Base-by-base conservation (phyloP, 192 early-diverging fungal genomes). In the Lobosporangium transversale region DNA sequence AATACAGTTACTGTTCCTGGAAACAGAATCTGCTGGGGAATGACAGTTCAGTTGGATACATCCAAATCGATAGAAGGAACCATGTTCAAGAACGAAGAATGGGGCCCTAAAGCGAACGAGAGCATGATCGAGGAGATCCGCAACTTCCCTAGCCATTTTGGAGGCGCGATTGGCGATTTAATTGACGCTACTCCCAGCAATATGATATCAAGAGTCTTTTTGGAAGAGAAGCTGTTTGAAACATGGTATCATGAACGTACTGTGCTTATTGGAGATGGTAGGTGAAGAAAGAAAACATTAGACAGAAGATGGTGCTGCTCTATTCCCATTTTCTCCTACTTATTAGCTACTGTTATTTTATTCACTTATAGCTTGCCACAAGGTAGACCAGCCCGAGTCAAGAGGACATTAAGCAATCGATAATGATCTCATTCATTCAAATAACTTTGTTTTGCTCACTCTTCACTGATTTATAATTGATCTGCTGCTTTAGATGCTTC, bases 171-270 rank as follows among this genome's bases (percentile, higher is more conserved):
- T 23, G 43, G 66, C 2, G 66, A 68, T 18, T 27, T 68, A 18
- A 52, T 68, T 27, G 44, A 58, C 27, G 66, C 54, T 11, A 68
- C 66, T 15, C 66, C 66, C 23, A 40, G 31, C n/a, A 56, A 68
- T 3, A 36, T 48, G 20, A 47, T 57, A 31, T 58, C 55, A 7
- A 56, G 30, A 37, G 53, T 53, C 21, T 53, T 53, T 17, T 36
- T 65, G 1, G 52, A 65, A 17, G 63, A 65, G 21, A 65, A 65
- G 43, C 21, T 65, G 30, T 65, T 65, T 40, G 63, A 65, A 53
- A 65, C 63, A 31, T 68, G 66, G 66, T 58, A 58, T 31, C 32
- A 58, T 52, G 56, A 49, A 36, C 53, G 66, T 2, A 68, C 56
- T 3, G 66, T 68, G 1, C 49, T 68, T 20, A 40, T 68, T 18